phyloP scores from a whole-genome alignment of 2,329 filamentous ascomycete genomes.

The Sclerotiophoma versabilis region DNA sequence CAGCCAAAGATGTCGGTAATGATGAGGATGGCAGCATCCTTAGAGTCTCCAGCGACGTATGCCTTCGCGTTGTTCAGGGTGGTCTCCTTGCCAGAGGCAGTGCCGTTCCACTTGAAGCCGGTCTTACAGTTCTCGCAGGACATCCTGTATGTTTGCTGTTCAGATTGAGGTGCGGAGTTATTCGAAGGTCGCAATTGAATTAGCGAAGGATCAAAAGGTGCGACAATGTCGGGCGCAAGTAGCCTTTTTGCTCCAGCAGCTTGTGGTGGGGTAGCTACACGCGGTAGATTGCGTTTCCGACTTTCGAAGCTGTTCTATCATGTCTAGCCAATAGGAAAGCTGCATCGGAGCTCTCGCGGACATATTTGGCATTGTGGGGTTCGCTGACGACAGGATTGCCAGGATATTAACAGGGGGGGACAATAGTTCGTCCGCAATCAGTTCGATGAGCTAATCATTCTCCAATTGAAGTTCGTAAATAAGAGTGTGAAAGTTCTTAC shows the following conservation, averaged over 20 bases:
- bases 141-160: constrained; percentile 25
- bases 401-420: neutral
- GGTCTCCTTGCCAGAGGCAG: constrained; percentile 48
- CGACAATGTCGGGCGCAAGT: neutral
- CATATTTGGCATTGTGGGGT: constrained; percentile 6
- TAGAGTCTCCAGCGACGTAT: constrained; percentile 54
- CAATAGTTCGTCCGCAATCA: no score
- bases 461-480: no score
- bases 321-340: constrained; percentile 5
- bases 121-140: constrained; percentile 45
- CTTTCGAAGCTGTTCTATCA: constrained; percentile 3
- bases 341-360: neutral
- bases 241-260: constrained; percentile 8
- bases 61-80: constrained; percentile 48
- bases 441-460: no score
- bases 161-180: no score
- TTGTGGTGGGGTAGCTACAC: constrained; percentile 12
- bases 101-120: constrained; percentile 52
- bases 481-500: no score
- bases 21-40: constrained; percentile 57
- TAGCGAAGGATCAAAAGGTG: neutral
- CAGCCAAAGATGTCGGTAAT: constrained; percentile 56
- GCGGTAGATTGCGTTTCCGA: constrained; percentile 6
- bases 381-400: constrained; percentile 1
- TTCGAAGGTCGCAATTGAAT: neutral